Conservation (phyloP, 257 asterid genomes). For the Forsythia suspensa region DNA sequence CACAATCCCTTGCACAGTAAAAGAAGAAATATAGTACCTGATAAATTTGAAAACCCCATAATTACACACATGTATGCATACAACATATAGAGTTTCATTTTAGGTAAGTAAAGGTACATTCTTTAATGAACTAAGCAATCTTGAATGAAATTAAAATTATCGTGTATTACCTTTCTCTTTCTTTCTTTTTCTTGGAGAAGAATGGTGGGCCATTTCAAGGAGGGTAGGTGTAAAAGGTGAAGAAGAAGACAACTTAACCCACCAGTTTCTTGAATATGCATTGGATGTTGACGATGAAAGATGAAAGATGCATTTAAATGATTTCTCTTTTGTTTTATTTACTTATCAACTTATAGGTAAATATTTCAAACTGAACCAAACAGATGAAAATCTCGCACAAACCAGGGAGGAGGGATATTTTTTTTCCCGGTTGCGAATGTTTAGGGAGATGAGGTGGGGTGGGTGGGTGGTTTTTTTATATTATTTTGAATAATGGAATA, state of each 20-base stretch:
- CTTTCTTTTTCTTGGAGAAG: not conserved
- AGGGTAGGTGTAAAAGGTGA: slow-evolving; percentile 28
- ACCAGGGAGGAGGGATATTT: too few relatives aligned
- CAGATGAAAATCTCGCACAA: too few relatives aligned
- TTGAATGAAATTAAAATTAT: slow-evolving; percentile 9
- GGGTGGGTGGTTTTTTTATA: too few relatives aligned
- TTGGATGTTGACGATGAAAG: slow-evolving; percentile 17
- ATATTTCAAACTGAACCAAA: too few relatives aligned
- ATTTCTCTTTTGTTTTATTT: too few relatives aligned
- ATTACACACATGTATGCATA: not conserved
- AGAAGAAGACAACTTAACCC: slow-evolving; percentile 28
- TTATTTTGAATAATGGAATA: too few relatives aligned
- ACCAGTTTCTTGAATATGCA: slow-evolving; percentile 29
- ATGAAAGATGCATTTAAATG: not conserved
- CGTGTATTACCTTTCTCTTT: not conserved
- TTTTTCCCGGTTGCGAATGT: too few relatives aligned
- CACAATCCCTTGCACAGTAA: not conserved
- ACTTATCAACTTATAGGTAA: too few relatives aligned
- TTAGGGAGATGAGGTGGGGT: too few relatives aligned
- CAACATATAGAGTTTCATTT: not conserved
- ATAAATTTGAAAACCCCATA: slow-evolving; percentile 20
- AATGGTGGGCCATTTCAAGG: not conserved
- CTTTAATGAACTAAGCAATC: slow-evolving; percentile 8
- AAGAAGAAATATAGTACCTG: slow-evolving; percentile 14
- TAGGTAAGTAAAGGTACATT: slow-evolving; percentile 12